Evolutionary conservation across 2,329 filamentous ascomycete species (phyloP).

Genomic region (Stachybotrys chlorohalonatus): DNA sequence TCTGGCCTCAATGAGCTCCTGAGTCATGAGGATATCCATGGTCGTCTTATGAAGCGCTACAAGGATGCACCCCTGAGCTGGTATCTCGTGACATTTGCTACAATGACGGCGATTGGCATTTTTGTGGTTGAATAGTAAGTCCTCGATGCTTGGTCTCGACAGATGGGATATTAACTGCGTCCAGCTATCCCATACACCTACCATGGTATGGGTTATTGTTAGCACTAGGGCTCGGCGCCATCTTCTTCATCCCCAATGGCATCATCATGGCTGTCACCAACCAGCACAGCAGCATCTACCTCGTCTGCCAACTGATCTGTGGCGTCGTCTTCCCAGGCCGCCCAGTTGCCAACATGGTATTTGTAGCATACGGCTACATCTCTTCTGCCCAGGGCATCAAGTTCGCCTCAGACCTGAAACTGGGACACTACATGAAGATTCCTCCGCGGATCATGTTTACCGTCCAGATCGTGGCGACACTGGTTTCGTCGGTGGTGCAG

Average conservation of each 20-base stretch:
- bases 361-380: constrained; percentile 86
- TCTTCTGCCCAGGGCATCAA: constrained; percentile 84
- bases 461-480: constrained; percentile 68
- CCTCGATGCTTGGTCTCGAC: not conserved
- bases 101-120: constrained; percentile 70
- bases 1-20: constrained; percentile 46
- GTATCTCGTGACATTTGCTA: constrained; percentile 68
- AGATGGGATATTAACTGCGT: constrained; percentile 6
- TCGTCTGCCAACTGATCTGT: constrained; percentile 79
- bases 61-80: constrained; percentile 72
- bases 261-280: constrained; percentile 93
- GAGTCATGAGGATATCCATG: constrained; percentile 72
- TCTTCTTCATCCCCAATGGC: constrained; percentile 84
- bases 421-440: constrained; percentile 84
- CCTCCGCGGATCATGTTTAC: constrained; percentile 69
- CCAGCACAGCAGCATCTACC: constrained; percentile 77
- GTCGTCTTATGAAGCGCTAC: constrained; percentile 74
- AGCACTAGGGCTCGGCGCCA: constrained; percentile 65
- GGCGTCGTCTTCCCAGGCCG: constrained; percentile 75
- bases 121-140: constrained; percentile 78
- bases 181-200: constrained; percentile 68
- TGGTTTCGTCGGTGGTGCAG: constrained; percentile 71
- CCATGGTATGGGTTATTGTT: constrained; percentile 82
- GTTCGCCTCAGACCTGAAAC: constrained; percentile 78
- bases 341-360: constrained; percentile 88